Evolutionary conservation across 2,329 filamentous ascomycete species (phyloP).

Genomic region (Ceratocystis cubensis): DNA sequence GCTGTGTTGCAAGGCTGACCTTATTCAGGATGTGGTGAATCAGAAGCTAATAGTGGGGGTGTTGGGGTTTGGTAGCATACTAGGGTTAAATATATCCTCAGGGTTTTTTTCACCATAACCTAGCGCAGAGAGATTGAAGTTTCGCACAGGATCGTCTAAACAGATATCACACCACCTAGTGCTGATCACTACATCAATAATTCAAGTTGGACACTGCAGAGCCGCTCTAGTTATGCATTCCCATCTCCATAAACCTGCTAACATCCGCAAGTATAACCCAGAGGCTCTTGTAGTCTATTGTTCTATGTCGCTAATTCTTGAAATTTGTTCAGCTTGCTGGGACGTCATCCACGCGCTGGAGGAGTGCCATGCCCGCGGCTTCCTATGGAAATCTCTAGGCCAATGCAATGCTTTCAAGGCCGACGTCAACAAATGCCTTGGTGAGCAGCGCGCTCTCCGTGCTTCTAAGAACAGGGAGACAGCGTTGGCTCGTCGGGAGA

Average conservation of each 20-base stretch:
- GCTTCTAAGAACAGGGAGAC: constrained; percentile 60
- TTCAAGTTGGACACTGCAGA: neutral
- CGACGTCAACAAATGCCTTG: constrained; percentile 72
- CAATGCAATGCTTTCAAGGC: constrained; percentile 82
- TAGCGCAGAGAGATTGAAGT: neutral
- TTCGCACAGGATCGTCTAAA: neutral
- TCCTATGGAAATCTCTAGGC: constrained; percentile 80
- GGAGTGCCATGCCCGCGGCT: constrained; percentile 85
- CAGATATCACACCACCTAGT: neutral
- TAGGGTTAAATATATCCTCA: neutral
- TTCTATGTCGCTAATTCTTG: constrained; percentile 1
- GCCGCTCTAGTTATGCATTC: constrained; percentile 66
- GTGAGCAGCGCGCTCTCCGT: constrained; percentile 64
- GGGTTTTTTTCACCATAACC: neutral
- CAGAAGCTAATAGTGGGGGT: constrained; percentile 9
- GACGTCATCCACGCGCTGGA: constrained; percentile 89
- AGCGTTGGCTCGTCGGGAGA: constrained; percentile 56
- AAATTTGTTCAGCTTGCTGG: constrained; percentile 58
- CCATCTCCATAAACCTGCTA: constrained; percentile 73
- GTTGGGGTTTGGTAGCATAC: neutral
- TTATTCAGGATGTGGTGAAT: neutral
- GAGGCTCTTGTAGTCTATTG: neutral
- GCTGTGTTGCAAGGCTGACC: neutral
- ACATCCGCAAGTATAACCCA: constrained; percentile 29
- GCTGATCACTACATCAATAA: neutral